phyloP scores from a whole-genome alignment of 208 protist genomes.

The Naegleria lovaniensis region DNA sequence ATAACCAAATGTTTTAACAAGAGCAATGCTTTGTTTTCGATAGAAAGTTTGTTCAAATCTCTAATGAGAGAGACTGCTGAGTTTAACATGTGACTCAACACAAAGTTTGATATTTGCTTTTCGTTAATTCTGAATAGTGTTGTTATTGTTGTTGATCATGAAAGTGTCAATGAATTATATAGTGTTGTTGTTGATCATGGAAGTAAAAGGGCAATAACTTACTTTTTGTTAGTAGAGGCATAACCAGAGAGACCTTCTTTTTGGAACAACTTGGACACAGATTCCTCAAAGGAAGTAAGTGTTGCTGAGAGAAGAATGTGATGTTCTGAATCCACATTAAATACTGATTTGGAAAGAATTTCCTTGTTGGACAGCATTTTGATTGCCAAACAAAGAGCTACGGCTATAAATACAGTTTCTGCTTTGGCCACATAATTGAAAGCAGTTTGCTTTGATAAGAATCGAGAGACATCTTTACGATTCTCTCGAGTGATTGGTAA shows the following conservation, averaged over 20 bases:
- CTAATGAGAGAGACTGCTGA: background rate
- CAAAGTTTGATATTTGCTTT: background rate
- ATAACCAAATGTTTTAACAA: background rate
- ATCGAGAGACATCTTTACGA: background rate
- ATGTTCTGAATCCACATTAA: background rate
- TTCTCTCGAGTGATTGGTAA: background rate
- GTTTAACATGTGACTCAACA: background rate
- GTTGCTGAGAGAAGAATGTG: background rate
- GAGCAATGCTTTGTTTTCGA: background rate
- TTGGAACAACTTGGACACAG: background rate
- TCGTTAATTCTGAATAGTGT: background rate
- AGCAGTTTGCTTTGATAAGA: background rate
- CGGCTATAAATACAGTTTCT: background rate
- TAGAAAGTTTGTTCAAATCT: background rate
- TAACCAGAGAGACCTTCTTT: background rate
- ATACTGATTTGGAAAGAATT: background rate
- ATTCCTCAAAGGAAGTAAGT: background rate
- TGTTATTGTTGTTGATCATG: too few species aligned
- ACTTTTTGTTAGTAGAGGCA: background rate
- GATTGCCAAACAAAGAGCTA: background rate
- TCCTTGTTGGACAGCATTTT: background rate
- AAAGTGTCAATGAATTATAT: too few species aligned
- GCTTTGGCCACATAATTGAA: background rate
- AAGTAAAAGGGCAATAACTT: too few species aligned
- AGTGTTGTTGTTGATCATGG: too few species aligned